Evolutionary conservation across 176 grass and related monocot genomes (phyloP), one percentile per base, ranked within the genome.

Genomic region (Juncus effusus): DNA sequence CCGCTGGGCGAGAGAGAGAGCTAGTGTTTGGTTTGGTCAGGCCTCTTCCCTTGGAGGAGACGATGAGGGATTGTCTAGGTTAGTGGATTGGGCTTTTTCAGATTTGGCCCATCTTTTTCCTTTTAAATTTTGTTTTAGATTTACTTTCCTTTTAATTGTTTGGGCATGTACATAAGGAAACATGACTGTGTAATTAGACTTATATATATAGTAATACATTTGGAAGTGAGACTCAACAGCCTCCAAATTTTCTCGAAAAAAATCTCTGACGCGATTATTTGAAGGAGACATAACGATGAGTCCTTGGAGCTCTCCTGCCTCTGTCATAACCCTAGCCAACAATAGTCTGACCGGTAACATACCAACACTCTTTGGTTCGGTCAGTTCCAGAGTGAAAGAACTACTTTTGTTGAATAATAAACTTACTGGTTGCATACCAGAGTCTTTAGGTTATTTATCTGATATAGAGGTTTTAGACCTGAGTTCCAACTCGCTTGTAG

Each of bases 371-470:
- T 96, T 87, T 71, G 87, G 68, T 2, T 79, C 72, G 78, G 61
- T 59, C 51, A 58, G 57, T 40, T 69, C 87, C 0, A 67, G 76
- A 5, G 80, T 87, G 49, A 81, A 78, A 40, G 92, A 96, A 74
- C 39, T 86, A 36, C 79, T 96, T 47, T 82, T 96, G 74, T 76
- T 96, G 6, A 96, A 96, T 82, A 96, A 96, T 79, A 81, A 81
- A 52, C 87, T 96, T 12, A 91, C 87, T 0, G 92, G 92, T 3
- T 96, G 92, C 84, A 84, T 96, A 15, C 92, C 92, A 1, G 92
- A 96, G 77, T 85, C 76, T 12, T 65, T 96, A 4, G 87, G 92
- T 0, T 91, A 83, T 59, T 54, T 96, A 3, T 63, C 73, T 2
- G 77, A 49, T 55, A 74, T 96, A 54, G 65, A 96, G 68, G 92